Evolutionary conservation across 2,329 filamentous ascomycete genomes (phyloP).

Genomic region (Phialocephala subalpina): DNA sequence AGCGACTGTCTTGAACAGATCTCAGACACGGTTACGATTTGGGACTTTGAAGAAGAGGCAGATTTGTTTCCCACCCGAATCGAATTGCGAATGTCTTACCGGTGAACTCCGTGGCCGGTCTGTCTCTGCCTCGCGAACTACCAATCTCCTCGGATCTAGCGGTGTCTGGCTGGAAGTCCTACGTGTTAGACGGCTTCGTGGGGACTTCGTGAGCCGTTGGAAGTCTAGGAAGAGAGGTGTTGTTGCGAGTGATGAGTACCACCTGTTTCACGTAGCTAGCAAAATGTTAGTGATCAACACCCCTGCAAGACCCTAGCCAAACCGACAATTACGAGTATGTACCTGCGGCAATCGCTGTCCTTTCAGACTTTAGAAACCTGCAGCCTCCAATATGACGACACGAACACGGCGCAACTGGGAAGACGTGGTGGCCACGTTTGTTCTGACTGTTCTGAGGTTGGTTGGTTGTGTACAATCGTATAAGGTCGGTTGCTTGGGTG

Average conservation of each 20-base stretch:
- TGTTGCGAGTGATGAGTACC: constrained; percentile 14
- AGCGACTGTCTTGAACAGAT: constrained; percentile 15
- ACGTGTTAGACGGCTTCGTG: neutral
- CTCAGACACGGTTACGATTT: neutral
- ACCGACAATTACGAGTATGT: constrained; percentile 19
- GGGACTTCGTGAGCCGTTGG: neutral
- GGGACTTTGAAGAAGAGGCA: constrained; percentile 7
- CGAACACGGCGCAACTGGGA: neutral
- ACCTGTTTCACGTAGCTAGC: constrained; percentile 30
- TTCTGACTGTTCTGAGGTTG: neutral
- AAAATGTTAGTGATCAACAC: constrained; percentile 32
- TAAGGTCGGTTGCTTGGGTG: neutral
- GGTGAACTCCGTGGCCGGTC: constrained; percentile 15
- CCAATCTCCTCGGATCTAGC: constrained; percentile 11
- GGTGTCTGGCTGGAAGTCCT: neutral
- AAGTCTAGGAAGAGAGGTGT: constrained; percentile 1
- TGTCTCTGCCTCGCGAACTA: neutral
- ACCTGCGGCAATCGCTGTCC: constrained; percentile 14
- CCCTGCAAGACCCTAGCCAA: constrained; percentile 25
- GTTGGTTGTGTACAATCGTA: neutral
- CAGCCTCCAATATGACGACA: constrained; percentile 12
- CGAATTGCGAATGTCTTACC: constrained; percentile 29
- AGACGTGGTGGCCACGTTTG: neutral
- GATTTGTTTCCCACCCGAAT: constrained; percentile 1
- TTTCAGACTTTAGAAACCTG: neutral